These are phyloP conservation scores for Papiliotrema terrestris DNA, from an alignment of 1,284 basidiomycete genomes.

Conservation along the genomic window DNA sequence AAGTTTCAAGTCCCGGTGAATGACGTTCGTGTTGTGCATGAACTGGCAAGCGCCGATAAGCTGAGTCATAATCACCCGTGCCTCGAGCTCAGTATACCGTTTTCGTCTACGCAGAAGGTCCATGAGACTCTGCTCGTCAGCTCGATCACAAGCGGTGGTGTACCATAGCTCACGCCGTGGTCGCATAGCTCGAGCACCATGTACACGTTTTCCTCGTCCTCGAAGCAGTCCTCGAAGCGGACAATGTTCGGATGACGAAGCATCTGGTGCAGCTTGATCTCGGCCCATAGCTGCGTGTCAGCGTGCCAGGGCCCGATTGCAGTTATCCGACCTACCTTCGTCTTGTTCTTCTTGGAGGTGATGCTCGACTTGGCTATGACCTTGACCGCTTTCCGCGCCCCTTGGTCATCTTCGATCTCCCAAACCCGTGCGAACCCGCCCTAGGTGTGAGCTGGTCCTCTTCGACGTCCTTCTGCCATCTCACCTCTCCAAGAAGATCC, in stretches of 20 bases:
- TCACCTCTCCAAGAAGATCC: constrained; percentile 80
- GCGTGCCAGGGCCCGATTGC: too few relatives aligned
- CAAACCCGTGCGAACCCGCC: constrained; percentile 89
- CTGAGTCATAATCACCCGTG: constrained; percentile 88
- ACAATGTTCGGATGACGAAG: constrained; percentile 92
- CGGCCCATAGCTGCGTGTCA: constrained; percentile 74
- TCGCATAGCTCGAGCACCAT: constrained; percentile 93
- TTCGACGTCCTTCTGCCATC: constrained; percentile 20
- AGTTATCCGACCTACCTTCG: constrained; percentile 60
- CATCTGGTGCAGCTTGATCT: constrained; percentile 96
- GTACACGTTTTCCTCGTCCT: constrained; percentile 93
- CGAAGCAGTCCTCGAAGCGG: constrained; percentile 88
- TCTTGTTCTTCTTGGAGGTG: constrained; percentile 87
- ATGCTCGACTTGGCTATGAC: constrained; percentile 79
- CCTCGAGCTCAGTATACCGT: constrained; percentile 87
- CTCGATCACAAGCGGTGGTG: neutral
- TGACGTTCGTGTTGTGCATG: constrained; percentile 92
- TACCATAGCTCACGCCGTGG: constrained; percentile 59
- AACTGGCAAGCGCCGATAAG: constrained; percentile 93
- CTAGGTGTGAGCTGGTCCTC: constrained; percentile 48
- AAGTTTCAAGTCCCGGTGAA: constrained; percentile 92
- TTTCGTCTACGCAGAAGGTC: constrained; percentile 86
- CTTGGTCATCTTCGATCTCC: constrained; percentile 69
- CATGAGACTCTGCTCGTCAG: constrained; percentile 57
- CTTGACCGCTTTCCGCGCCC: constrained; percentile 73